Percentiles rank a stretch among this genome's conserved stretches.
phyloP scores from a whole-genome alignment of 2,329 filamentous ascomycete species.

The Colletotrichum sojae region DNA sequence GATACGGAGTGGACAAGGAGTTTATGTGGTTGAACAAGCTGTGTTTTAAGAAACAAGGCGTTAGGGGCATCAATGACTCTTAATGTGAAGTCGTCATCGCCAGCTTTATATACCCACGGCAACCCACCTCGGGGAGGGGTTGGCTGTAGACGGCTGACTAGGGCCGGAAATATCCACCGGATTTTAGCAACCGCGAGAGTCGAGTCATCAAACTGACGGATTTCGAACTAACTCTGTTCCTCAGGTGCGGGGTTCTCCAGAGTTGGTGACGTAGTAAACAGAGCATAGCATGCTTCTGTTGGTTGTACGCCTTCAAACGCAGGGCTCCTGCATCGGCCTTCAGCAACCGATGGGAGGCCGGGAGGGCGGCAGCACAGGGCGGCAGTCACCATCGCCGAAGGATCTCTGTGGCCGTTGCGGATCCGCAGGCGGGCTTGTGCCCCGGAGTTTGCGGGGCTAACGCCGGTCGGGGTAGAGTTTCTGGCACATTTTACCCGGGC shows the following conservation, averaged over 20 bases:
- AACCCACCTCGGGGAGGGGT: slow-evolving; percentile 1
- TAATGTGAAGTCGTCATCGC: not conserved
- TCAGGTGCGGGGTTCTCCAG: slow-evolving; percentile 13
- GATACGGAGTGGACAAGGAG: too few species aligned
- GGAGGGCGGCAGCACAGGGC: not conserved
- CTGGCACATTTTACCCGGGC: too few species aligned
- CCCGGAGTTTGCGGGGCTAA: slow-evolving; percentile 29
- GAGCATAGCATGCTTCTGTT: not conserved
- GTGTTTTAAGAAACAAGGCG: not conserved
- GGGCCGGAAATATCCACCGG: slow-evolving; percentile 25
- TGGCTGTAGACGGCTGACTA: not conserved
- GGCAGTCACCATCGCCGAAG: not conserved
- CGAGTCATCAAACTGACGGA: not conserved
- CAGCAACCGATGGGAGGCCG: not conserved
- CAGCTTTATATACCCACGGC: not conserved
- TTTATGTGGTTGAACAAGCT: not conserved
- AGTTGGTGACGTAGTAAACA: slow-evolving; percentile 6
- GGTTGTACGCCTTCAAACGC: too few species aligned
- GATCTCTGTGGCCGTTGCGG: not conserved
- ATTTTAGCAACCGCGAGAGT: slow-evolving; percentile 3
- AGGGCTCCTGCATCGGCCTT: not conserved
- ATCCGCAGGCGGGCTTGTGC: not conserved
- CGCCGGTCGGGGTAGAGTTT: slow-evolving; percentile 1
- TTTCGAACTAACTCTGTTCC: too few species aligned
- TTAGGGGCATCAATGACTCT: not conserved